Evolutionary conservation across 306 rosid species (phyloP).

Genomic region (Castanea sativa): DNA sequence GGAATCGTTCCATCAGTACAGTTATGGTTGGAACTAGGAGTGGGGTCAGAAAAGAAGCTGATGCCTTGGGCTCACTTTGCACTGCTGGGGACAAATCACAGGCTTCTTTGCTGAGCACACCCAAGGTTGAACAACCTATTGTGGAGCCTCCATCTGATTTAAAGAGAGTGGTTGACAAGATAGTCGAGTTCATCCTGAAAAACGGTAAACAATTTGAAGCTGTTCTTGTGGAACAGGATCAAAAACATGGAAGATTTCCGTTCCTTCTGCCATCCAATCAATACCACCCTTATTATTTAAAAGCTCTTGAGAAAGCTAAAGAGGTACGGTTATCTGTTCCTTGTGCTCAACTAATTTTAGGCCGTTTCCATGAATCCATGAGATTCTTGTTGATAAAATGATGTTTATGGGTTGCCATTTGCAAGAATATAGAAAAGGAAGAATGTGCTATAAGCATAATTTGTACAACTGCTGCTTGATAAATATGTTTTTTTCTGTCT

Average conservation of each 20-base stretch:
- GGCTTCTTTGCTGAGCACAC: conserved; percentile 30
- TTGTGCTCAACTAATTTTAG: neutral
- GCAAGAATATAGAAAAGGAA: neutral
- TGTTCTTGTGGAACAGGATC: conserved; percentile 75
- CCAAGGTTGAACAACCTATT: conserved; percentile 57
- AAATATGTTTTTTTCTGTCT: neutral
- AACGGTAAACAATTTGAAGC: conserved; percentile 79
- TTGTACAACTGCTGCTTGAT: neutral
- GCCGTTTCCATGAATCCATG: conserved; percentile 11
- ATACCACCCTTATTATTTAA: conserved; percentile 69
- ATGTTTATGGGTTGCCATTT: neutral
- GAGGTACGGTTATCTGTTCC: conserved; percentile 49
- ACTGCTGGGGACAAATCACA: conserved; percentile 32
- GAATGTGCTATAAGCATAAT: neutral
- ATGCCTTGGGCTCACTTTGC: conserved; percentile 24
- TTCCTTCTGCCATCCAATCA: conserved; percentile 74
- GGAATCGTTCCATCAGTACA: conserved; percentile 47
- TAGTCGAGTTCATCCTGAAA: conserved; percentile 70
- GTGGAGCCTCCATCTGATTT: conserved; percentile 75
- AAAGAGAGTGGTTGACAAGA: conserved; percentile 72
- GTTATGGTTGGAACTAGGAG: conserved; percentile 39
- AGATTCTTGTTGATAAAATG: neutral
- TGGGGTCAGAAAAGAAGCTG: conserved; percentile 38
- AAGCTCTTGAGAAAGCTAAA: conserved; percentile 53
- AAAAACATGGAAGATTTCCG: conserved; percentile 73